Evolutionary conservation across 2,329 filamentous ascomycete genomes (phyloP).

Genomic region (Colletotrichum camelliae): DNA sequence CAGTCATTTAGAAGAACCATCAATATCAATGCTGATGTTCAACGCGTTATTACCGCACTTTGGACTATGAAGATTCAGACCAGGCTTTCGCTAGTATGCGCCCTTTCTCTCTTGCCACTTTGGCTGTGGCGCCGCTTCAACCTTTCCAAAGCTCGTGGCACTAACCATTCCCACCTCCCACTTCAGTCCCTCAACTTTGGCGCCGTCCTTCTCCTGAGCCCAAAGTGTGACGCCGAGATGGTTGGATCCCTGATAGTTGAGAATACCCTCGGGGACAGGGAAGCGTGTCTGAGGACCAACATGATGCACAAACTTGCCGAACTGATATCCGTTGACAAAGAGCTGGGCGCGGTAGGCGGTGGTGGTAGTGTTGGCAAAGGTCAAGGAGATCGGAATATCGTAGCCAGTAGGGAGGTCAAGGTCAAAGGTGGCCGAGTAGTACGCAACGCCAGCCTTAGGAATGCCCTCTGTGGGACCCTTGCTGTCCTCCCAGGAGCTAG

Average conservation of each 20-base stretch:
- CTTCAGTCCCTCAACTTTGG: conserved; percentile 33
- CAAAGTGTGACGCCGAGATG: conserved; percentile 71
- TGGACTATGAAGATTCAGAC: too few relatives aligned
- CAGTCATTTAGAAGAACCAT: too few relatives aligned
- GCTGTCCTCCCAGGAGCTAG: conserved; percentile 43
- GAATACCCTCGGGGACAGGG: conserved; percentile 71
- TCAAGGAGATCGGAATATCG: conserved; percentile 62
- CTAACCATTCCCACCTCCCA: conserved; percentile 47
- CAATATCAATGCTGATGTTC: too few relatives aligned
- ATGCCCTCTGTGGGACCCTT: conserved; percentile 42
- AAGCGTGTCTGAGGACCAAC: conserved; percentile 72
- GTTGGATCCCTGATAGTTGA: conserved; percentile 71
- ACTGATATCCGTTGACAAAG: conserved; percentile 76
- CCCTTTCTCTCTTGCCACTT: conserved; percentile 46
- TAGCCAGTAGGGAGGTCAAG: conserved; percentile 57
- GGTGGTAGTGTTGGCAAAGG: conserved; percentile 49
- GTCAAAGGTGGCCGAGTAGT: conserved; percentile 58
- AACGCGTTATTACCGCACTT: too few relatives aligned
- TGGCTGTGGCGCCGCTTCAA: conserved; percentile 46
- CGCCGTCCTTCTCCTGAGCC: conserved; percentile 61
- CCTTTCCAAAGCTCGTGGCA: conserved; percentile 45
- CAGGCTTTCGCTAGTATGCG: conserved; percentile 43
- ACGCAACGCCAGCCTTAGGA: conserved; percentile 53
- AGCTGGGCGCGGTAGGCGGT: conserved; percentile 61
- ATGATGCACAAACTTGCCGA: conserved; percentile 59